Percentiles rank a stretch among this genome's conserved stretches.
phyloP scores from a whole-genome alignment of 257 asterid genomes.

The Petunia secreta region DNA sequence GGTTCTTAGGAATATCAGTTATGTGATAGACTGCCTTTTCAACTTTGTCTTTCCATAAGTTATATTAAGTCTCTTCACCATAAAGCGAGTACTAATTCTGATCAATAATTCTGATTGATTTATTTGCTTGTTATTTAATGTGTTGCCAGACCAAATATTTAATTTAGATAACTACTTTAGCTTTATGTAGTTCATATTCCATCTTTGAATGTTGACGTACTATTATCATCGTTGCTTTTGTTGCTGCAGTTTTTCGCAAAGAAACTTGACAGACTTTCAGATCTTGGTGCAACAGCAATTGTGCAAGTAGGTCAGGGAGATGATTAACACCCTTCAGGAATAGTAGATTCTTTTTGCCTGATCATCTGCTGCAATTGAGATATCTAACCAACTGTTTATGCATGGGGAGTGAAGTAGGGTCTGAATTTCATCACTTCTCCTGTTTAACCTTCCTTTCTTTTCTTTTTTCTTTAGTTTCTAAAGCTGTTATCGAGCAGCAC shows the following conservation, averaged over 20 bases:
- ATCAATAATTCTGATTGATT: not conserved
- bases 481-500: no score
- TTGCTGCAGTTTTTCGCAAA: slow-evolving; percentile 89
- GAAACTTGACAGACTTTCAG: slow-evolving; percentile 90
- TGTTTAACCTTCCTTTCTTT: not conserved
- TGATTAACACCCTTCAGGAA: slow-evolving; percentile 88
- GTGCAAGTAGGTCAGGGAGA: slow-evolving; percentile 93
- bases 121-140: not conserved
- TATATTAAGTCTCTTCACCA: not conserved
- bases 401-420: not conserved
- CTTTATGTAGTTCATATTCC: not conserved
- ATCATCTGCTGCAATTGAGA: not conserved
- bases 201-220: not conserved
- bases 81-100: not conserved
- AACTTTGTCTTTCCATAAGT: slow-evolving; percentile 16
- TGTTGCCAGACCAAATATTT: not conserved
- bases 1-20: not conserved
- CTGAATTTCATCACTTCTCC: not conserved
- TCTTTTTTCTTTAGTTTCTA: no score
- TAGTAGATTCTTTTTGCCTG: slow-evolving; percentile 3
- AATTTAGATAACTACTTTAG: not conserved
- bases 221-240: not conserved
- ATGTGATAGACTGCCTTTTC: not conserved
- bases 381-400: not conserved
- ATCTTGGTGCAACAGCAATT: slow-evolving; percentile 75